Evolutionary conservation across 192 early-diverging fungal species (phyloP), one percentile per base, ranked within the genome.

Genomic region (Haplosporangium gracile): DNA sequence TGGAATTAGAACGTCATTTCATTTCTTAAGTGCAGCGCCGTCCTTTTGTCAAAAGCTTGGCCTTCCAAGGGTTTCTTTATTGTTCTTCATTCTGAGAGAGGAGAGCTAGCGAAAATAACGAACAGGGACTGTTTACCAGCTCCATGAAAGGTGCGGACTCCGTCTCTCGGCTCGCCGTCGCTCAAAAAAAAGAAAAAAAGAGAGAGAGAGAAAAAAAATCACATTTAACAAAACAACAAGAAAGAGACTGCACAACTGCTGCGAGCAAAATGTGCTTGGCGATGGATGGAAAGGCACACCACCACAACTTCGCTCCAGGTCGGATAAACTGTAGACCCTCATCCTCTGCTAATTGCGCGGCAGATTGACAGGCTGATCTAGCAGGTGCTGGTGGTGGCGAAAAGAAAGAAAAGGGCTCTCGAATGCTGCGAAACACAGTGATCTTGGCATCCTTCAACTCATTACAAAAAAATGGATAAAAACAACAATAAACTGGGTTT

Each of bases 381-480:
- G 26, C 32, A 65, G 10, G 16, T 5, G 36, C 36, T 51, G 18
- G 20, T 51, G 49, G 18, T 22, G 49, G 49, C 2, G 49, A 51
- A 51, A 22, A 5, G 20, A 51, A 51, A 3, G 6, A 32, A 65
- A 65, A 32, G 2, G 9, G 26, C 15, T 26, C 60, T 65, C 60
- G 29, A 32, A 65, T 65, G 26, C 60, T 65, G 26, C 26, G 24
- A 32, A 29, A 65, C 29, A 32, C 29, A 65, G 32, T 26, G 26
- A 65, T 65, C 60, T 65, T 65, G 60, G 60, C 60, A 65, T 65
- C 60, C 60, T 32, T 11, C 60, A 65, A 65, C 60, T 0, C 60
- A 65, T 2, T 6, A 57, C 55, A 32, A 65, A 65, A 65, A 32
- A 65, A n/a, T 29, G 15, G 26, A n/a, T 24, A 57, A 65, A 15